Evolutionary conservation across 352 stramenopile genomes (phyloP).

Genomic region (Globisporangium yorkense): DNA sequence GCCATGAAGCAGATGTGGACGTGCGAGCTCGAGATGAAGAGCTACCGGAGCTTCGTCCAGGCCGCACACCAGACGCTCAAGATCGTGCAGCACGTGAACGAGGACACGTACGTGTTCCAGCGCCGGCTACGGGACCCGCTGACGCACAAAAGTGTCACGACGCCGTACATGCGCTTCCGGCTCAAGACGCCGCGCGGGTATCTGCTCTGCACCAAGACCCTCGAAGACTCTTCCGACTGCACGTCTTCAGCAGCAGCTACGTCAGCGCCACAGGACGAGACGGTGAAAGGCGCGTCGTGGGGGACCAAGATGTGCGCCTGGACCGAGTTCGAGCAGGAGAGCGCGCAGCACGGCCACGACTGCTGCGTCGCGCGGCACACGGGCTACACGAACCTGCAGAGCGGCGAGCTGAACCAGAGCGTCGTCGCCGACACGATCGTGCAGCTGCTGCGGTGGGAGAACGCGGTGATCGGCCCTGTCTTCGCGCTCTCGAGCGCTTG

Average conservation of each 20-base stretch:
- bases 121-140: constrained; percentile 29
- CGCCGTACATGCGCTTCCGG: constrained; percentile 44
- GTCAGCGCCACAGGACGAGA: not conserved
- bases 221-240: constrained; percentile 4
- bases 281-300: constrained; percentile 7
- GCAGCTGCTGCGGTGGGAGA: constrained; percentile 46
- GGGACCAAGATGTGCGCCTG: constrained; percentile 5
- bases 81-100: constrained; percentile 44
- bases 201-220: constrained; percentile 29
- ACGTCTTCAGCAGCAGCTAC: not conserved
- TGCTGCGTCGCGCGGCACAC: constrained; percentile 22
- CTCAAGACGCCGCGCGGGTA: constrained; percentile 35
- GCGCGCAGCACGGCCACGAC: not conserved
- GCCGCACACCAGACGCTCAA: constrained; percentile 27
- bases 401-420: constrained; percentile 7
- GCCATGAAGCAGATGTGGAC: constrained; percentile 39
- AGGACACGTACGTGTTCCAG: constrained; percentile 48
- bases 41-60: constrained; percentile 30
- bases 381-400: constrained; percentile 8
- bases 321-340: constrained; percentile 11
- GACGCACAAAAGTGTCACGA: constrained; percentile 20
- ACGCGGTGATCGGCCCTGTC: constrained; percentile 35
- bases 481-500: constrained; percentile 19
- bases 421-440: constrained; percentile 60
- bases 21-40: constrained; percentile 34